Evolutionary conservation across 768 basidiomycete species (phyloP), one percentile per base, ranked within the genome.

Genomic region (Phanerochaete carnosa): DNA sequence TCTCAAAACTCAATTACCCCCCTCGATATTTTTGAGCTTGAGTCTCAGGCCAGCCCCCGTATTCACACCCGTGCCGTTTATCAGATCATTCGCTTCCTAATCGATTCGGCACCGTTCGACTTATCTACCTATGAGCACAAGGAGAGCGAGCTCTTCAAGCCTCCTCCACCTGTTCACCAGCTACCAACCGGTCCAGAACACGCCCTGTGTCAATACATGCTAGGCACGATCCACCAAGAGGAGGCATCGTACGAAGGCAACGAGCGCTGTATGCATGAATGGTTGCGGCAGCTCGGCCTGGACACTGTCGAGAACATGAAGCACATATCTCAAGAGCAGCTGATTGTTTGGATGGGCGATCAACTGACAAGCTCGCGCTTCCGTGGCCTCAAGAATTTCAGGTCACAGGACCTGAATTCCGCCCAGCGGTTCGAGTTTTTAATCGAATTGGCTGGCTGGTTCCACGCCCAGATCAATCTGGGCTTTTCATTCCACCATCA

Each of bases 401-500:
- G 69, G 0, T 61, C 66, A 0, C 68, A 76, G n/a, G 80, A 82
- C 57, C 45, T 61, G 8, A 82, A 76, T 35, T 71, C 74, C 0
- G 77, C 70, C 62, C 75, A 80, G 11, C 66, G 75, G 0, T 62
- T 79, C 0, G 75, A 79, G 49, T 79, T 67, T 62, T 58, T 75
- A 4, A 45, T 75, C 1, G 52, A 65, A 0, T 55, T 67, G 0
- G 75, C 76, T 46, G 75, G 79, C 0, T 82, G 77, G 77, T 71
- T 82, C 16, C 79, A 82, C 57, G 60, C 72, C 0, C 43, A 64
- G 28, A 79, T 82, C 72, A 77, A 77, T 4, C 72, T 72, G 54
- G 76, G 70, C 3, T 72, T 74, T 45, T 77, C 77, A 0, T 49
- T 81, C 0, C 75, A 80, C 58, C 72, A 74, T 45, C 79, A 80